Percentiles rank a stretch among this genome's conserved stretches.
Conservation (phyloP, 768 basidiomycete genomes). For the Boletus rubroflammeus region DNA sequence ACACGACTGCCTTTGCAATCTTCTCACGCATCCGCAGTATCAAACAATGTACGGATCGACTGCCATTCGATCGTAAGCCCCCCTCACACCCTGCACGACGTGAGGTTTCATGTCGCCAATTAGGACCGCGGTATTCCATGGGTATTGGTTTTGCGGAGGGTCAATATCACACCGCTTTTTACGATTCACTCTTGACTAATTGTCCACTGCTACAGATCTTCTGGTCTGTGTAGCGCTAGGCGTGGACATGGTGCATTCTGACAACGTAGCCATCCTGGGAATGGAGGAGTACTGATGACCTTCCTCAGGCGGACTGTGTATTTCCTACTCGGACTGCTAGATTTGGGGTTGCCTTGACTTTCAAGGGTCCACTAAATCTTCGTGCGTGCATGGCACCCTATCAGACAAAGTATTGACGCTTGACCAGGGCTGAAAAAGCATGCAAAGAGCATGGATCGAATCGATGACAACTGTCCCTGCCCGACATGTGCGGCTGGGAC, state of each 20-base stretch:
- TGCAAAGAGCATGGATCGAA: slow-evolving; percentile 61
- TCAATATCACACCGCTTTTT: slow-evolving; percentile 25
- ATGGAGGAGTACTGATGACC: background rate
- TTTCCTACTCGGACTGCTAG: slow-evolving; percentile 91
- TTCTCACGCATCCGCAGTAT: slow-evolving; percentile 48
- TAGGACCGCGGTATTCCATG: slow-evolving; percentile 90
- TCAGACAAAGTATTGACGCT: slow-evolving; percentile 6
- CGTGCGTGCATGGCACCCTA: slow-evolving; percentile 37
- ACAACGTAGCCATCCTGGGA: background rate
- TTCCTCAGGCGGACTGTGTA: slow-evolving; percentile 78
- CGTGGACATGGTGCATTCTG: slow-evolving; percentile 72
- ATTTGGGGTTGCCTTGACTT: slow-evolving; percentile 86
- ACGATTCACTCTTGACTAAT: background rate
- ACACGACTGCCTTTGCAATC: background rate
- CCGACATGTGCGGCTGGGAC: slow-evolving; percentile 72
- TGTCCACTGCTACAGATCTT: slow-evolving; percentile 51
- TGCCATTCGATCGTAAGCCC: slow-evolving; percentile 71
- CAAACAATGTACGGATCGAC: slow-evolving; percentile 72
- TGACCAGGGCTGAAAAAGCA: slow-evolving; percentile 55
- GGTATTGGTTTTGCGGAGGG: slow-evolving; percentile 92
- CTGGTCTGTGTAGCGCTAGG: slow-evolving; percentile 90
- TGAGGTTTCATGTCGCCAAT: slow-evolving; percentile 10
- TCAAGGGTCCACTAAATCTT: slow-evolving; percentile 77
- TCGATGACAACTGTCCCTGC: slow-evolving; percentile 78
- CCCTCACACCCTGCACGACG: background rate